Evolutionary conservation across 2,329 filamentous ascomycete genomes (phyloP).

Genomic region (Xylaria hypoxylon): DNA sequence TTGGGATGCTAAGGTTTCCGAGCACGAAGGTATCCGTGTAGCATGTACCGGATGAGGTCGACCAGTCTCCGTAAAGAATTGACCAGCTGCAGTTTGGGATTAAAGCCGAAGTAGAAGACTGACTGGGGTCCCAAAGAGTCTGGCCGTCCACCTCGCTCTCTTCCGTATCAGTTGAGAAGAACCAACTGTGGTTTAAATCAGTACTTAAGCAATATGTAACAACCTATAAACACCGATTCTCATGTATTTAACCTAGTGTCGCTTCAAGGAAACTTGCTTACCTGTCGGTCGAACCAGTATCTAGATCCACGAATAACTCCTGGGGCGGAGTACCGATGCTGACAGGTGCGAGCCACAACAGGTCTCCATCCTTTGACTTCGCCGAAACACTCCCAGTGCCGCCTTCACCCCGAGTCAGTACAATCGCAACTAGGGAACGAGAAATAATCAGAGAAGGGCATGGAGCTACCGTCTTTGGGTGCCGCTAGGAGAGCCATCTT

Average conservation of each 20-base stretch:
- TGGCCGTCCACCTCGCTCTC: constrained; percentile 59
- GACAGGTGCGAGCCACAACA: constrained; percentile 59
- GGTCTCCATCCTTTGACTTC: constrained; percentile 53
- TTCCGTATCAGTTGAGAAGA: constrained; percentile 63
- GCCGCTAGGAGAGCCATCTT: constrained; percentile 37
- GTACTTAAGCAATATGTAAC: neutral
- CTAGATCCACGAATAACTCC: constrained; percentile 60
- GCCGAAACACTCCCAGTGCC: constrained; percentile 30
- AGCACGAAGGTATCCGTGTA: constrained; percentile 63
- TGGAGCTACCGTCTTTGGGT: constrained; percentile 31
- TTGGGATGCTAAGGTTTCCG: constrained; percentile 57
- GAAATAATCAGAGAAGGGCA: neutral
- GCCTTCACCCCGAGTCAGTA: constrained; percentile 37
- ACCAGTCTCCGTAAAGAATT: constrained; percentile 61
- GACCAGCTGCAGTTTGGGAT: constrained; percentile 61
- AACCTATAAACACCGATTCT: neutral
- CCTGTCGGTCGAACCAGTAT: constrained; percentile 68
- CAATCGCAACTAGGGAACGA: neutral
- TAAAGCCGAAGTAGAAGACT: constrained; percentile 58
- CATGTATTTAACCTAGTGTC: neutral
- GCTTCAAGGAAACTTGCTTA: constrained; percentile 59
- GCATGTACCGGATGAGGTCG: constrained; percentile 57
- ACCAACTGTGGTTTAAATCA: constrained; percentile 57
- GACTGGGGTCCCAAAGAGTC: constrained; percentile 57
- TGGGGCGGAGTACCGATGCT: constrained; percentile 63